phyloP scores from a whole-genome alignment of 176 grass and related monocot species.

The Zoysia japonica region DNA sequence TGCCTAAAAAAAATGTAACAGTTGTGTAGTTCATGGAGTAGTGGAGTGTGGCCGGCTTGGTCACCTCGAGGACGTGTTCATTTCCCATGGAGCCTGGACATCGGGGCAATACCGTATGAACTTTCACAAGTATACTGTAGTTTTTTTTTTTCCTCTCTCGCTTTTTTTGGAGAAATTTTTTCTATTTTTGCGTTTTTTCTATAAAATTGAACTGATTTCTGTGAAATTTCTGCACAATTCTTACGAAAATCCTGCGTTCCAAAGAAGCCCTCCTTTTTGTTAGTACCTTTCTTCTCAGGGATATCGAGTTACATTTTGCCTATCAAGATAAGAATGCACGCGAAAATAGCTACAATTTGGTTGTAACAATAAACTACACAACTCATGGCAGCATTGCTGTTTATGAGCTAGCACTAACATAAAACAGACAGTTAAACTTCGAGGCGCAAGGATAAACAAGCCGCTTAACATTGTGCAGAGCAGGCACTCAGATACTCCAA shows the following conservation, averaged over 20 bases:
- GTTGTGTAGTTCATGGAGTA: slow-evolving; percentile 8
- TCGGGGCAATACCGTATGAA: slow-evolving; percentile 1
- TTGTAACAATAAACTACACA: too few relatives aligned
- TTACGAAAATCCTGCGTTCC: too few relatives aligned
- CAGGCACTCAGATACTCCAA: not conserved
- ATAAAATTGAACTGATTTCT: too few relatives aligned
- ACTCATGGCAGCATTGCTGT: not conserved
- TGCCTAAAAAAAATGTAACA: slow-evolving; percentile 10
- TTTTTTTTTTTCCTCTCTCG: too few relatives aligned
- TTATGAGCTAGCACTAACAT: slow-evolving; percentile 13
- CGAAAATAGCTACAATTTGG: too few relatives aligned
- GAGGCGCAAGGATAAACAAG: slow-evolving; percentile 7
- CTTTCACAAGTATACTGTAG: not conserved
- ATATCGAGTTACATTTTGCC: not conserved
- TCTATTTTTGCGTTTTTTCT: too few relatives aligned
- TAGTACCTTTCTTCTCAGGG: not conserved
- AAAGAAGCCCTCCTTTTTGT: too few relatives aligned
- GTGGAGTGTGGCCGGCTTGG: not conserved
- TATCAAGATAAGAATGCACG: not conserved
- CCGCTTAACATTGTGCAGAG: slow-evolving; percentile 5
- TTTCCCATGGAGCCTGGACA: slow-evolving; percentile 2
- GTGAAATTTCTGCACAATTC: too few relatives aligned
- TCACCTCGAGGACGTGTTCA: not conserved
- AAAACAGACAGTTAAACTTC: not conserved
- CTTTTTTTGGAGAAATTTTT: too few relatives aligned